Evolutionary conservation across 805 yeast genomes (phyloP), one percentile per base, ranked within the genome.

Genomic region (Suhomyces sp.): DNA sequence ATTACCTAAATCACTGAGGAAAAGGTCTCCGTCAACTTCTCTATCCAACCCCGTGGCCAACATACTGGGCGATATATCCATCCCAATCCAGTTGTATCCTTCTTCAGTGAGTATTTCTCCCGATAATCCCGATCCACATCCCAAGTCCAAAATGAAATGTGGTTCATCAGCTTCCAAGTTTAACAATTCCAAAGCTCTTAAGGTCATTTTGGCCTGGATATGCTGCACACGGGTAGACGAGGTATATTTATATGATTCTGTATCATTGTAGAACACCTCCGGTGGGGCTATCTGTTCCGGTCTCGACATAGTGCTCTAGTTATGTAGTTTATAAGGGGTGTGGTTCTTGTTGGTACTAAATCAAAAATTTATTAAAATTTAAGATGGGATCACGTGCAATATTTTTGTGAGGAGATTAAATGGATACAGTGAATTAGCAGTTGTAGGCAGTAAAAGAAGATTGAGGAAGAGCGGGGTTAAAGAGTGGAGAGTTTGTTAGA

Each of bases 271-370:
- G 57, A 91, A 93, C 41, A 90, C 75, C 65, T 90, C 98, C 25
- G 98, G 96, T 19, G 98, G 98, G 10, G 98, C 98, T 43, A 88
- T 70, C 51, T 87, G 87, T 65, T 90, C 98, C 47, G 98, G 98
- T 68, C 98, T 81, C 2, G 96, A 86, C 98, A 90, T 90, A 17
- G 28, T 28, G 25, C 13, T 12, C 9, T 13, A 26, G 29, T 13
- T 26, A 6, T n/a, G 6, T 4, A 15, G 18, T 22, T 31, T 12
- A 13, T 19, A 15, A 15, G n/a, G 5, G 28, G 13, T 28, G 21
- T 20, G 12, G 27, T 8, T n/a, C 12, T 15, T 15, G 29, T 16
- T 20, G 15, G 4, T 15, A 20, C 11, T 26, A 20, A 17, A 26
- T 26, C 29, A 26, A 26, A 26, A 26, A 26, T 26, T 13, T 16